Percentiles rank a stretch among this genome's conserved stretches.
These are phyloP conservation scores for Penicillium sp. DNA, from an alignment of 2,329 filamentous ascomycete genomes.

Conservation along the genomic window DNA sequence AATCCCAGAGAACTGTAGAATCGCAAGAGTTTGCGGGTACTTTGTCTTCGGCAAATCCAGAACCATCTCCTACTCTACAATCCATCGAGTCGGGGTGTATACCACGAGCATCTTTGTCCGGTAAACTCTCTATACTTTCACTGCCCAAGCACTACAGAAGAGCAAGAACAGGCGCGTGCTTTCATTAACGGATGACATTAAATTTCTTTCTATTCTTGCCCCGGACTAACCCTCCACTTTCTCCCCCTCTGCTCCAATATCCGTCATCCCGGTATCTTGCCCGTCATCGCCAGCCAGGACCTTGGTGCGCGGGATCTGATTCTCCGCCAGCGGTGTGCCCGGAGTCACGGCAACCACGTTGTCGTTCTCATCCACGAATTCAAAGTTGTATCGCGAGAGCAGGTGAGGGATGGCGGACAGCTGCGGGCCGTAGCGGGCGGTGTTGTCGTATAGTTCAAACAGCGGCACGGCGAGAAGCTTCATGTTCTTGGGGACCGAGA, in stretches of 20 bases:
- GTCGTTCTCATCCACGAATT: constrained; percentile 92
- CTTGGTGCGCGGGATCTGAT: constrained; percentile 61
- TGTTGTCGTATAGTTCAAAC: constrained; percentile 98
- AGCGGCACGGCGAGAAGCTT: constrained; percentile 94
- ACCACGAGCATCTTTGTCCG: no score
- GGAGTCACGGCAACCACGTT: constrained; percentile 83
- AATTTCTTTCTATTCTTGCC: constrained; percentile 1
- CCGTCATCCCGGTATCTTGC: constrained; percentile 40
- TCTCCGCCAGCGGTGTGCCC: constrained; percentile 61
- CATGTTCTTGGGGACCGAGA: constrained; percentile 99
- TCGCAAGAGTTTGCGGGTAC: no score
- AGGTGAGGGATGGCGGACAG: constrained; percentile 94
- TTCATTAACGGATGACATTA: constrained; percentile 1
- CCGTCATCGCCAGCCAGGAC: constrained; percentile 56
- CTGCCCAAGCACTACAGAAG: not conserved
- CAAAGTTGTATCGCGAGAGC: constrained; percentile 92
- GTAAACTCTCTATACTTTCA: not conserved
- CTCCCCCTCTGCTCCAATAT: constrained; percentile 27
- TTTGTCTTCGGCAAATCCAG: no score
- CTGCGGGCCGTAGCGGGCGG: constrained; percentile 88
- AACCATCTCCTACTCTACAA: no score
- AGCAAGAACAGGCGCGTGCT: not conserved
- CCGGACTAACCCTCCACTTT: constrained; percentile 22
- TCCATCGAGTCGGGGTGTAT: no score
- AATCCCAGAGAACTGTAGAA: no score